These are phyloP conservation scores for Thermoascus crustaceus DNA, from an alignment of 2,329 filamentous ascomycete species.

Conservation along the genomic window DNA sequence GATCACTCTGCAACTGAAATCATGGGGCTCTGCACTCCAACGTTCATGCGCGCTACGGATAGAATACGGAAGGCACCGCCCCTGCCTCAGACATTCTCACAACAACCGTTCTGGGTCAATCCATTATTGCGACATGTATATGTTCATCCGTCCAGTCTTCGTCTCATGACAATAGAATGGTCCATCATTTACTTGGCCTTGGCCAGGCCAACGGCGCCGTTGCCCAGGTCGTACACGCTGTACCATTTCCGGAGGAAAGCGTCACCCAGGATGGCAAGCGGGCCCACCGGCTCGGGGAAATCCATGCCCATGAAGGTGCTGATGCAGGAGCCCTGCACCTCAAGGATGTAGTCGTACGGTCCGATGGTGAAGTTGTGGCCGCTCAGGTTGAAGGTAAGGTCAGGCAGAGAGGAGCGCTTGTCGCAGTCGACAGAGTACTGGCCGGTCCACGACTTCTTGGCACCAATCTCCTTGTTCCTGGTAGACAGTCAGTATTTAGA, in stretches of 20 bases:
- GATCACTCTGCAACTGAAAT: no score
- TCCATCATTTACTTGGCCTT: slow-evolving; percentile 57
- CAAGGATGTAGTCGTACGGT: slow-evolving; percentile 88
- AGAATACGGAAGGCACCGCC: neutral
- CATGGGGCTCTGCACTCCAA: no score
- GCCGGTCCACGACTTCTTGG: slow-evolving; percentile 95
- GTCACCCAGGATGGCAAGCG: slow-evolving; percentile 80
- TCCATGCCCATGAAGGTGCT: slow-evolving; percentile 98
- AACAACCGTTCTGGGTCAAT: neutral
- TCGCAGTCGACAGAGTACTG: slow-evolving; percentile 91
- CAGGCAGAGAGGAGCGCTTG: slow-evolving; percentile 74
- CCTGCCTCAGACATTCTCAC: neutral
- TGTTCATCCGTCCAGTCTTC: neutral
- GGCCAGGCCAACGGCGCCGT: slow-evolving; percentile 80
- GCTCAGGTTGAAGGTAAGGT: slow-evolving; percentile 81
- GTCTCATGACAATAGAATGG: neutral
- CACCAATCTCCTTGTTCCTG: slow-evolving; percentile 88
- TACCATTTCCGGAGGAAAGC: slow-evolving; percentile 57
- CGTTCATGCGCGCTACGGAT: no score
- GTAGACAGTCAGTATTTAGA: neutral
- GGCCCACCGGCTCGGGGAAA: slow-evolving; percentile 74
- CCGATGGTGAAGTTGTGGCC: slow-evolving; percentile 90
- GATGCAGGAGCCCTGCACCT: slow-evolving; percentile 92
- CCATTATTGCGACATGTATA: neutral
- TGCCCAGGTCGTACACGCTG: slow-evolving; percentile 92